Evolutionary conservation across 2,329 filamentous ascomycete species (phyloP), one percentile per base, ranked within the genome.

Genomic region (Beauveria pseudobassiana): DNA sequence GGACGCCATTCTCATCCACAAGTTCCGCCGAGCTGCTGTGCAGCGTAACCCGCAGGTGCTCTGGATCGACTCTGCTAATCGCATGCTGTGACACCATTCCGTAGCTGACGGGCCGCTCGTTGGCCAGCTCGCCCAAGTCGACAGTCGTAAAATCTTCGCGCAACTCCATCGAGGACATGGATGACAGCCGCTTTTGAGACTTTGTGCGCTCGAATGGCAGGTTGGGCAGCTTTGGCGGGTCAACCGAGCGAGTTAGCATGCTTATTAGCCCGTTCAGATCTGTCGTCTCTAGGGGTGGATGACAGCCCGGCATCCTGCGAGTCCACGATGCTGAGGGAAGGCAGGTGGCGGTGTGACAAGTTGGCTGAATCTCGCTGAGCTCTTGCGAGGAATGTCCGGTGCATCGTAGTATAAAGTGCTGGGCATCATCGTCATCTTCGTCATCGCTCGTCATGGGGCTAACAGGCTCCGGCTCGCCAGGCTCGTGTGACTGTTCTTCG

Each of bases 351-450:
- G 60, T 65, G 70, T 26, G 74, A 68, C n/a, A 71, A 72, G 34
- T 67, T 69, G 46, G 72, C 75, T 2, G 83, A 61, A 63, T 81
- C 75, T 63, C 87, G 81, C 70, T 86, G 89, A 92, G 70, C 87
- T 91, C 74, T 88, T 91, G 34, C 89, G 81, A 2, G 90, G 89
- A 38, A 92, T 82, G 8, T 81, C 77, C 0, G 86, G 85, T 4
- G 80, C 67, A n/a, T 75, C 69, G 61, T 74, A 61, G 43, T 48
- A 54, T n/a, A 20, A 55, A 12, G 43, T 34, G 26, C 65, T 77
- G 66, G 56, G 72, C 67, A 62, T 69, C 64, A 20, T 78, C 77
- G 16, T 78, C 75, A 10, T 80, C 76, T 9, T 78, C 75, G 38
- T 64, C 64, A 18, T 59, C 71, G 59, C 65, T 75, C 64, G 72